Evolutionary conservation across 2,329 filamentous ascomycete genomes (phyloP), one percentile per base, ranked within the genome.

Genomic region (Hypoxylon sp.): DNA sequence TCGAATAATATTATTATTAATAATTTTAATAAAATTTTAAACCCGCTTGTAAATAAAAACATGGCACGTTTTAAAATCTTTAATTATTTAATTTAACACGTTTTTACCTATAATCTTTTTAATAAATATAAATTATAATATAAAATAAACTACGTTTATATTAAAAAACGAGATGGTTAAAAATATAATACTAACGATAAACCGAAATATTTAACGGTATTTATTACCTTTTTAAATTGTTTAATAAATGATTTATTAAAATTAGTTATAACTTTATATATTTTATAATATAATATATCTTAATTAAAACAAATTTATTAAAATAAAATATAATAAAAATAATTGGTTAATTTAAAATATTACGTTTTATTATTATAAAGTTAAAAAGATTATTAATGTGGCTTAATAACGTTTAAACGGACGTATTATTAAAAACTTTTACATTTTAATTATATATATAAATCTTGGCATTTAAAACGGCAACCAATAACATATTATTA

Each of bases 311-410:
- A 43, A 67, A 58, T 2, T 63, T 60, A n/a, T 60, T 60, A 50
- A 67, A 64, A 54, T 60, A 67, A 33, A 63, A 67, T 17, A 63
- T 63, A 21, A 67, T 55, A 37, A 67, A 67, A 40, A 67, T 55
- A 17, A 67, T 61, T 2, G 64, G 63, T 38, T 60, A 55, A 26
- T 31, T 21, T 48, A 41, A 46, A 13, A 41, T 48, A 20, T 48
- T 35, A 15, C 48, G 60, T 45, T 56, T 46, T 35, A 26, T 49
- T n/a, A 46, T 24, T 26, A 65, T 24, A 38, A 58, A 58, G 13
- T 10, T 46, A 21, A 67, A 59, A 9, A 65, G 52, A 18, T 40
- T 65, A 43, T 62, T 60, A 23, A 60, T 55, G 47, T 65, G 62
- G 24, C 62, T 58, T 21, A 60, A 27, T 26, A 67, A 35, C 9